Percentiles rank a stretch among this genome's conserved stretches.
phyloP scores from a whole-genome alignment of 2,329 filamentous ascomycete genomes.

The Bipolaris bicolor region DNA sequence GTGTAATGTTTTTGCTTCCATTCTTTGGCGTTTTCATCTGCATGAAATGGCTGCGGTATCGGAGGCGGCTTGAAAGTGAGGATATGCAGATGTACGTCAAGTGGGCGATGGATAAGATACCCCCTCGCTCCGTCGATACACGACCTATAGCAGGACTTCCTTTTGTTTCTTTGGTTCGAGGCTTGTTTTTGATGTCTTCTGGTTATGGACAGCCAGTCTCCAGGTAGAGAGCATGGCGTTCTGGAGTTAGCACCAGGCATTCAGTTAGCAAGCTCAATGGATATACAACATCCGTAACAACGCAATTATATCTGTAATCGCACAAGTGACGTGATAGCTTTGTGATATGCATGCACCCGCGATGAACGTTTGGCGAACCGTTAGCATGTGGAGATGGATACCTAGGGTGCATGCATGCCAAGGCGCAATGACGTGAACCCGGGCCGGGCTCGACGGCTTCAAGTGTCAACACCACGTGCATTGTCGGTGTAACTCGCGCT shows the following conservation, averaged over 20 bases:
- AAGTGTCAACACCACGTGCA: constrained; percentile 7
- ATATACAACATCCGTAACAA: neutral
- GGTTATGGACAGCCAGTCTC: constrained; percentile 12
- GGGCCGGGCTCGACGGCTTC: constrained; percentile 16
- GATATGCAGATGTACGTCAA: constrained; percentile 13
- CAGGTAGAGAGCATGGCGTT: constrained; percentile 17
- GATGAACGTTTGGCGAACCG: constrained; percentile 12
- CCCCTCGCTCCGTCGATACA: constrained; percentile 20
- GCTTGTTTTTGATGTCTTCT: constrained; percentile 10
- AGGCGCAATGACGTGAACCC: constrained; percentile 26
- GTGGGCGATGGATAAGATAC: constrained; percentile 21
- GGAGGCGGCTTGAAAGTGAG: constrained; percentile 3
- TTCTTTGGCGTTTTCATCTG: constrained; percentile 21
- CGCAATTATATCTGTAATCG: neutral
- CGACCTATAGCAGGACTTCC: constrained; percentile 16
- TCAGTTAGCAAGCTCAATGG: constrained; percentile 3
- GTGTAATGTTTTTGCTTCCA: constrained; percentile 30
- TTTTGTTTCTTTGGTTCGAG: constrained; percentile 13
- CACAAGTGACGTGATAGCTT: neutral
- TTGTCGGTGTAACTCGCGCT: constrained; percentile 7
- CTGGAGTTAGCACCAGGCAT: constrained; percentile 4
- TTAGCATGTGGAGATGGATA: constrained; percentile 14
- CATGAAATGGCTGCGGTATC: constrained; percentile 7
- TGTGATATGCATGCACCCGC: constrained; percentile 7
- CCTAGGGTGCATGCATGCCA: constrained; percentile 15